Percentiles rank a stretch among this genome's conserved stretches.
These are phyloP conservation scores for Exophiala aquamarina DNA, from an alignment of 2,329 filamentous ascomycete species.

Conservation along the genomic window DNA sequence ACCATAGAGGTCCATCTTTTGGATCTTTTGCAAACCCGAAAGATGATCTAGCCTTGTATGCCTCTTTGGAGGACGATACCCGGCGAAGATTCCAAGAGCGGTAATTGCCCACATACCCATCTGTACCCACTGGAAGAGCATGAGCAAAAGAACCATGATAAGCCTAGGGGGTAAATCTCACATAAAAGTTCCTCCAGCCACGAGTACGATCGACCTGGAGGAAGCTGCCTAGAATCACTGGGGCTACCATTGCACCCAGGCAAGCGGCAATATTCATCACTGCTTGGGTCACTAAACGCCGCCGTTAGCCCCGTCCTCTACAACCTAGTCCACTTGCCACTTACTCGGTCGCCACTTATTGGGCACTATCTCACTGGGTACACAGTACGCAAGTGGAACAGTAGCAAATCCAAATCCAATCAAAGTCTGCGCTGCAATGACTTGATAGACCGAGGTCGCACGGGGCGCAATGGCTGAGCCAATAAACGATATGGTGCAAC, in stretches of 20 bases:
- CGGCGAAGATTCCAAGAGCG: slow-evolving; percentile 7
- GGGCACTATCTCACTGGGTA: slow-evolving; percentile 22
- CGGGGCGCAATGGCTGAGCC: slow-evolving; percentile 14
- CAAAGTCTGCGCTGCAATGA: slow-evolving; percentile 13
- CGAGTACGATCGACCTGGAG: background rate
- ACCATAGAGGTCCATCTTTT: slow-evolving; percentile 10
- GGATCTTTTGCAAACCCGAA: slow-evolving; percentile 8
- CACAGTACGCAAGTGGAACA: slow-evolving; percentile 9
- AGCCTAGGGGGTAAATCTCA: background rate
- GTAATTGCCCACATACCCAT: slow-evolving; percentile 10
- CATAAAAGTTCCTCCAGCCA: slow-evolving; percentile 17
- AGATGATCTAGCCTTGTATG: slow-evolving; percentile 18
- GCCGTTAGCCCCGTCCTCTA: too few relatives aligned
- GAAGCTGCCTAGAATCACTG: slow-evolving; percentile 9
- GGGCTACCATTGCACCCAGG: slow-evolving; percentile 5
- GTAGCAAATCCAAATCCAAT: slow-evolving; percentile 18
- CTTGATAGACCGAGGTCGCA: slow-evolving; percentile 5
- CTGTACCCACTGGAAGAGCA: slow-evolving; percentile 14
- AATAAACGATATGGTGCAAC: slow-evolving; percentile 8
- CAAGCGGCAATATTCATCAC: slow-evolving; percentile 6
- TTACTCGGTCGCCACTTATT: slow-evolving; percentile 18
- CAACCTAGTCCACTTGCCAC: background rate
- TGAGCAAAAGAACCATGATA: background rate
- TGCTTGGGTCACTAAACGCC: slow-evolving; percentile 10
- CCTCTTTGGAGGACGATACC: slow-evolving; percentile 15